Base-by-base conservation (phyloP, 1,284 basidiomycete genomes). In the Leccinum colubrinum region DNA sequence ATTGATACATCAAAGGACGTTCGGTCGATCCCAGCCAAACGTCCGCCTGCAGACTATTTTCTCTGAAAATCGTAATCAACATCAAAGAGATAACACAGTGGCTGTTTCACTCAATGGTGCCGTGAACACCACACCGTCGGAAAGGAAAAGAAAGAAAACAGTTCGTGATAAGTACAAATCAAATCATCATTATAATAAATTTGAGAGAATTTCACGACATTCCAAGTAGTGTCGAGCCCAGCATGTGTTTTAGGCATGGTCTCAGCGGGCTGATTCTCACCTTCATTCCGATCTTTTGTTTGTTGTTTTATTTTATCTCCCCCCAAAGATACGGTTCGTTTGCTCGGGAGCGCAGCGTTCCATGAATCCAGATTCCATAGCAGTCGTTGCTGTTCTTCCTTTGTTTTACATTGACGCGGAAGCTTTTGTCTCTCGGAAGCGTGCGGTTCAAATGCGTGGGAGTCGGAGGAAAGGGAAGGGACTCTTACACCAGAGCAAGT, bases 11-110 rank as follows among this genome's bases (percentile, higher is more conserved):
- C 27, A 37, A 57, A 94, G 84, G 93, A 95, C 65, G 90, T 94
- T n/a, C 85, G 87, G 66, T 91, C 90, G 43, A 88, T 94, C 74
- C 93, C 93, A 43, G 88, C 92, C 56, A 95, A 95, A 79, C 83
- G 93, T 27, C 93, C 94, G n/a, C 88, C 91, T 37, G 87, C 91
- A 55, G 91, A 93, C 74, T 93, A 93, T 70, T 93, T 92, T 74
- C 76, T 92, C 53, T 92, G 51, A 75, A 52, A n/a, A 48, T 56
- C 66, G 17, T 27, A 57, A 59, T 61, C 20, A 48, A 43, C 65
- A 56, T 73, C 66, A 55, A 52, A 72, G 66, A 37, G 62, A 20
- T 22, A 52, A 27, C 8, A 8, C 11, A 48, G 43, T 20, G 43
- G 55, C 55, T 27, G 20, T 25, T 11, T 20, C 55, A 39, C 58